Conservation (phyloP, 495 filamentous ascomycete species). For the Umbilicaria muhlenbergii region DNA sequence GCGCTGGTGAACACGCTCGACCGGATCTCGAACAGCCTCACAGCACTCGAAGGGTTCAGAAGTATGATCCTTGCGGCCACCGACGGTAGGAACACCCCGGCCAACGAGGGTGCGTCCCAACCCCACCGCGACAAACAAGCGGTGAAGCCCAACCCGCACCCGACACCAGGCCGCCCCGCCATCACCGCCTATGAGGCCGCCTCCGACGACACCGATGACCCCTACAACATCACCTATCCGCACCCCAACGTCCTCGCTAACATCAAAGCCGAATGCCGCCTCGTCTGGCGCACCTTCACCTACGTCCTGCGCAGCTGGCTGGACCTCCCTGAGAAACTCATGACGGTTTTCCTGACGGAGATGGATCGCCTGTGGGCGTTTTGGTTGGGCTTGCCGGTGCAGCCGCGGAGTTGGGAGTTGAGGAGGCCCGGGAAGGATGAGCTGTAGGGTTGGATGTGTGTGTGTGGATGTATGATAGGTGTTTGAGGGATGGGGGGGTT, state of each 20-base stretch:
- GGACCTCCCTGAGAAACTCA: slow-evolving; percentile 50
- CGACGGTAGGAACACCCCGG: not conserved
- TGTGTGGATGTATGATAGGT: not conserved
- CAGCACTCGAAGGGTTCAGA: slow-evolving; percentile 60
- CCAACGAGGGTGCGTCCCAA: not conserved
- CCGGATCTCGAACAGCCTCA: slow-evolving; percentile 62
- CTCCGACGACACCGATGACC: slow-evolving; percentile 26
- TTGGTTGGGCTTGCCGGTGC: slow-evolving; percentile 66
- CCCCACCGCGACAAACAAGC: slow-evolving; percentile 29
- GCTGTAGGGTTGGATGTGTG: slow-evolving; percentile 22
- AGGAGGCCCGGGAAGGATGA: slow-evolving; percentile 41
- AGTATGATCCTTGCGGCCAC: slow-evolving; percentile 32
- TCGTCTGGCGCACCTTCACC: slow-evolving; percentile 42
- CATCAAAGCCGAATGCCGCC: slow-evolving; percentile 44
- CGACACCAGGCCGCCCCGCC: slow-evolving; percentile 3
- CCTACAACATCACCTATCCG: slow-evolving; percentile 20
- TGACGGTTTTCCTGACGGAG: slow-evolving; percentile 44
- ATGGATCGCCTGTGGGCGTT: slow-evolving; percentile 49
- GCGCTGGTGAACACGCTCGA: slow-evolving; percentile 88
- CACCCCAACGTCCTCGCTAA: slow-evolving; percentile 35
- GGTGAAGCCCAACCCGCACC: slow-evolving; percentile 20
- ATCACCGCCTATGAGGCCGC: slow-evolving; percentile 11
- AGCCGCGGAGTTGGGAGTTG: slow-evolving; percentile 51
- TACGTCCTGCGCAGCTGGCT: slow-evolving; percentile 60
- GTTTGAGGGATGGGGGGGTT: not conserved